Percentiles rank a stretch among this genome's conserved stretches.
Conservation (phyloP, 345 rosid genomes). For the Gossypium australe region DNA sequence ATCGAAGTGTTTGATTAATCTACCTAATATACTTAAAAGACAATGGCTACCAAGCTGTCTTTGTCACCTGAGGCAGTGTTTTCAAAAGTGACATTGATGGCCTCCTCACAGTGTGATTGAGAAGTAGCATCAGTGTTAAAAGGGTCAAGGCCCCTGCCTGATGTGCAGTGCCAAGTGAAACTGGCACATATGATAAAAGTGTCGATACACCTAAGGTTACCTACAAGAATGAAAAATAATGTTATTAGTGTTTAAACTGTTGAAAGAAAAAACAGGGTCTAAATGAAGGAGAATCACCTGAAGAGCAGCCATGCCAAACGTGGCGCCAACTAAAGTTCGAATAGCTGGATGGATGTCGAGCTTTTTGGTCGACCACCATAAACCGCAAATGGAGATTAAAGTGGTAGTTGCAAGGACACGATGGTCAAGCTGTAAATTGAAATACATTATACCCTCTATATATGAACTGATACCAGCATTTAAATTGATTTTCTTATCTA, state of each 20-base stretch:
- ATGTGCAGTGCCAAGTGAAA: conserved; percentile 77
- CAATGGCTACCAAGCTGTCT: conserved; percentile 19
- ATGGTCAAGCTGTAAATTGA: conserved; percentile 59
- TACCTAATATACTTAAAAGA: not conserved
- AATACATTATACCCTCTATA: not conserved
- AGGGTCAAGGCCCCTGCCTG: conserved; percentile 88
- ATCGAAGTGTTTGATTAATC: not conserved
- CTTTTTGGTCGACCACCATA: conserved; percentile 82
- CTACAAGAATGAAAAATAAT: not conserved
- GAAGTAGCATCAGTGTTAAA: conserved; percentile 63
- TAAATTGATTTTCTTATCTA: not conserved
- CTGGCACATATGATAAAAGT: conserved; percentile 79
- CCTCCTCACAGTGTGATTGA: conserved; percentile 66
- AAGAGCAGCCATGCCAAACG: conserved; percentile 71
- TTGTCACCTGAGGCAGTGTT: conserved; percentile 68
- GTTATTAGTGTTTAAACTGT: not conserved
- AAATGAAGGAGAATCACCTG: conserved; percentile 42
- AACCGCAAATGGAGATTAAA: conserved; percentile 41
- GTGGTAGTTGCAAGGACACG: conserved; percentile 83
- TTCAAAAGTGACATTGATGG: conserved; percentile 71
- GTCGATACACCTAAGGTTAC: conserved; percentile 58
- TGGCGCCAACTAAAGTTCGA: conserved; percentile 61
- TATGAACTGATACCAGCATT: not conserved
- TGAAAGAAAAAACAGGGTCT: not conserved
- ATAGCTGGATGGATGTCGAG: conserved; percentile 85